Percentiles rank a stretch among this genome's conserved stretches.
phyloP scores from a whole-genome alignment of 352 stramenopile species.

The Globisporangium paddicum region DNA sequence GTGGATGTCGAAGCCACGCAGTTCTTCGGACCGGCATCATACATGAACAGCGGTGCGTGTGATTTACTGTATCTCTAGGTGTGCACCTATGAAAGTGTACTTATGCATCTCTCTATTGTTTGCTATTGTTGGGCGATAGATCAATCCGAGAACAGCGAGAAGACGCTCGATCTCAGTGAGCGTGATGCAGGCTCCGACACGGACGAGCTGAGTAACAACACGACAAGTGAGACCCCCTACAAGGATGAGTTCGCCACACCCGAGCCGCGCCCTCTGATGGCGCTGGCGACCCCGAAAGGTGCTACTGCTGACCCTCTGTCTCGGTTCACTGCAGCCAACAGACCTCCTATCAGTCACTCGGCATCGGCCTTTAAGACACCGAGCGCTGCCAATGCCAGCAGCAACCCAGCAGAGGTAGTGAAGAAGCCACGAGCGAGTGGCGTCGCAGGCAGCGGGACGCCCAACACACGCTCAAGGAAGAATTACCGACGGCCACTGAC shows the following conservation, averaged over 20 bases:
- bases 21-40: slow-evolving; percentile 62
- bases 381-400: slow-evolving; percentile 11
- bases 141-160: slow-evolving; percentile 11
- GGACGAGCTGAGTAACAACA: slow-evolving; percentile 21
- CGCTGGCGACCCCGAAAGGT: slow-evolving; percentile 18
- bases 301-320: background rate
- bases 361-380: slow-evolving; percentile 28
- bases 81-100: background rate
- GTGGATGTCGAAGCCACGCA: slow-evolving; percentile 50
- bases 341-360: slow-evolving; percentile 13
- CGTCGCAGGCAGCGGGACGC: slow-evolving; percentile 22
- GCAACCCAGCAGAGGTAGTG: slow-evolving; percentile 24
- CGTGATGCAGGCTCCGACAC: slow-evolving; percentile 9
- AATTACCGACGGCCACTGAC: slow-evolving; percentile 40
- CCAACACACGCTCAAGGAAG: slow-evolving; percentile 35
- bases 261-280: slow-evolving; percentile 19
- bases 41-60: slow-evolving; percentile 23
- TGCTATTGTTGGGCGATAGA: background rate
- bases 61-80: background rate
- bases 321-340: background rate
- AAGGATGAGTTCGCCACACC: slow-evolving; percentile 28
- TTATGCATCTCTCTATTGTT: background rate
- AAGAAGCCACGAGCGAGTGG: slow-evolving; percentile 54
- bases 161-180: slow-evolving; percentile 14
- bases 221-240: slow-evolving; percentile 20